Evolutionary conservation across 192 early-diverging fungal genomes (phyloP).

Genomic region (Obelidium mucronatum): DNA sequence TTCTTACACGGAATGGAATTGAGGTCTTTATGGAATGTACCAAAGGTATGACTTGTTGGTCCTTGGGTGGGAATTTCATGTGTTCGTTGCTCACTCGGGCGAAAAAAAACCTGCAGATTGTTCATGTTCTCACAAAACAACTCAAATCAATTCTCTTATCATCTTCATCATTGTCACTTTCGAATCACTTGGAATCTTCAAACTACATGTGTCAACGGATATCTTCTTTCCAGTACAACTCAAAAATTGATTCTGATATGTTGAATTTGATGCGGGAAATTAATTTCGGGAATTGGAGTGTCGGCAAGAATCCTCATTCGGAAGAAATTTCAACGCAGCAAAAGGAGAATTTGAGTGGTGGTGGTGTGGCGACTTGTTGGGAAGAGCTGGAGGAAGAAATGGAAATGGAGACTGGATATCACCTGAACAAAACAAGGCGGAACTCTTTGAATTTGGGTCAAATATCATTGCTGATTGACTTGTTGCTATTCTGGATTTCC

Average conservation of each 20-base stretch:
- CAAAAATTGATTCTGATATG: background rate
- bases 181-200: background rate
- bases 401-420: no score
- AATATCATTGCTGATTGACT: no score
- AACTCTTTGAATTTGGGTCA: no score
- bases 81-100: background rate
- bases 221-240: background rate
- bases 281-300: slow-evolving; percentile 39
- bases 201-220: no score
- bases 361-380: background rate
- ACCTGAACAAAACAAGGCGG: no score
- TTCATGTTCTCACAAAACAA: background rate
- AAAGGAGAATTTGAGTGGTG: background rate
- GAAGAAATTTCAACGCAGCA: no score
- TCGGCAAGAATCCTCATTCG: no score
- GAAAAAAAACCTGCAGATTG: no score
- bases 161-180: no score
- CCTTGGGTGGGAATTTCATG: background rate
- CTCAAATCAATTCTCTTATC: background rate
- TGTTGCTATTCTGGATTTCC: slow-evolving; percentile 49
- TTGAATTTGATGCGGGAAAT: slow-evolving; percentile 19
- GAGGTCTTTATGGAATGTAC: slow-evolving; percentile 38
- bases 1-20: slow-evolving; percentile 39
- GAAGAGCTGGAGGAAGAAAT: slow-evolving; percentile 17
- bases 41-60: slow-evolving; percentile 41